Conservation (phyloP, 75 land plant genomes). For the Cunninghamia lanceolata region DNA sequence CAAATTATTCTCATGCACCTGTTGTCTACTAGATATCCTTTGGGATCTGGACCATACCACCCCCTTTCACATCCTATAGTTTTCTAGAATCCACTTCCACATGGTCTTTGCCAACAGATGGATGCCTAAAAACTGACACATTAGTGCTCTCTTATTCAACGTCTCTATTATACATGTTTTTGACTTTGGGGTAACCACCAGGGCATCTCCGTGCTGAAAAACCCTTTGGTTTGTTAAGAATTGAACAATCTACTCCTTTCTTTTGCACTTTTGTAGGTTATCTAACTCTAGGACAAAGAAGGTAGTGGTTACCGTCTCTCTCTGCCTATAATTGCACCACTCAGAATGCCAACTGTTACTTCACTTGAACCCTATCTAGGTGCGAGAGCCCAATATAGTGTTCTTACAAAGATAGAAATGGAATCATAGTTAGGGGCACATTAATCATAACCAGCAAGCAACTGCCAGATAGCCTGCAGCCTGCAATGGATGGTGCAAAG, state of each 20-base stretch:
- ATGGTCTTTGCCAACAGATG: too few species aligned
- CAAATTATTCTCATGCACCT: too few species aligned
- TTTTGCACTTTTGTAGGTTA: background rate
- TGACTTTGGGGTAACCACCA: too few species aligned
- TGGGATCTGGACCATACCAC: too few species aligned
- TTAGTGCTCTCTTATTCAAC: too few species aligned
- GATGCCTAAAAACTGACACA: too few species aligned
- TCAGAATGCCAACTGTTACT: background rate
- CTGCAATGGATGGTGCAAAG: background rate
- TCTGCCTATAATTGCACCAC: background rate
- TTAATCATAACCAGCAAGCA: background rate
- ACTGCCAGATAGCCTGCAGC: background rate
- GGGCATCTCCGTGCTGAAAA: too few species aligned
- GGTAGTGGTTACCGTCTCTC: background rate
- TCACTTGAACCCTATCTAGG: background rate
- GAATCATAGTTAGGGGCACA: background rate
- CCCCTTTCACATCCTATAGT: too few species aligned
- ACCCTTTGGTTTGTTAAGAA: background rate
- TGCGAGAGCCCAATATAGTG: background rate
- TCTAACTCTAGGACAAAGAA: background rate
- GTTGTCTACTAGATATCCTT: too few species aligned
- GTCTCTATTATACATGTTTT: too few species aligned
- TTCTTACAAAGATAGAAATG: background rate
- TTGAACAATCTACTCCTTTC: background rate
- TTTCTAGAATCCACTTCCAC: too few species aligned